A percentile compares a stretch with the other conserved stretches of the same genome.
phyloP scores from a whole-genome alignment of 345 rosid genomes.

The Hibiscus mutabilis region DNA sequence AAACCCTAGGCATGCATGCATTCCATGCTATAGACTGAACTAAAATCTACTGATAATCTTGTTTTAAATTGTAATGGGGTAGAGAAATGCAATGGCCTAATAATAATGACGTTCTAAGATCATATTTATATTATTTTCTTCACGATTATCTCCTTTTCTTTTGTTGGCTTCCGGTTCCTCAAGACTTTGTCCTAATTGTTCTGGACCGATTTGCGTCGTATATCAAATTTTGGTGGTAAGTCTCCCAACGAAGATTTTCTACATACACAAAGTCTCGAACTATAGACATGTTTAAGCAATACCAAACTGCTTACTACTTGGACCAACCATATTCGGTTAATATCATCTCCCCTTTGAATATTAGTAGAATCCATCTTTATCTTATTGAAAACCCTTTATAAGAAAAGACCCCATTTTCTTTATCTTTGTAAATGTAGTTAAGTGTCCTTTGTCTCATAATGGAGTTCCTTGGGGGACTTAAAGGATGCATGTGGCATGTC shows the following conservation, averaged over 20 bases:
- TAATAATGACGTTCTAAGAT: not conserved
- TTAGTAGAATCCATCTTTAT: slow-evolving; percentile 5
- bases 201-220: no score
- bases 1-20: not conserved
- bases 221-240: no score
- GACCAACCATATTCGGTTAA: no score
- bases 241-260: no score
- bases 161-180: no score
- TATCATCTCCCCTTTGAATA: not conserved
- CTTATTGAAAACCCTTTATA: not conserved
- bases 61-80: not conserved
- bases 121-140: not conserved
- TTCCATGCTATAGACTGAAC: not conserved
- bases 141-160: not conserved
- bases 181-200: no score
- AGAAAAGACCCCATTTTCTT: not conserved
- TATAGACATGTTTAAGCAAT: no score
- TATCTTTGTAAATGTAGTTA: not conserved
- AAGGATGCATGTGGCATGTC: slow-evolving; percentile 3
- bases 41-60: not conserved
- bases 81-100: not conserved
- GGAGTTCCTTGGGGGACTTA: not conserved
- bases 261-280: no score
- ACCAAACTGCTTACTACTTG: no score
- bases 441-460: slow-evolving; percentile 5